Conservation (phyloP, 208 protist species). For the Sergeia podlipaevii region DNA sequence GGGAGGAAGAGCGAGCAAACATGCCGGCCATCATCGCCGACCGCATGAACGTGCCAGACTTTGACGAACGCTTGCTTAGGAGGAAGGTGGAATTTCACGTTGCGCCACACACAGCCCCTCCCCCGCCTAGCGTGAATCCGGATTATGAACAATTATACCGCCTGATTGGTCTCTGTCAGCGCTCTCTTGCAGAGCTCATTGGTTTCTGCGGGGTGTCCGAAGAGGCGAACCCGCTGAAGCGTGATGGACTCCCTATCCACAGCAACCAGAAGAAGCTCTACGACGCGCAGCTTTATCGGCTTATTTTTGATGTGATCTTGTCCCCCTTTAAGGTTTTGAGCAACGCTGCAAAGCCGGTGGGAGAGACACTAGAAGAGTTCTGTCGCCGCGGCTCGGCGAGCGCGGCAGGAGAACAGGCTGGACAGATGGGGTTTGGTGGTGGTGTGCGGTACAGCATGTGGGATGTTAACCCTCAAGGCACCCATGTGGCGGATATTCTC, state of each 20-base stretch:
- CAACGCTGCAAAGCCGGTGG: not conserved
- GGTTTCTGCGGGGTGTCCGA: constrained; percentile 49
- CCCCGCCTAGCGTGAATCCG: constrained; percentile 3
- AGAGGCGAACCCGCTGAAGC: constrained; percentile 41
- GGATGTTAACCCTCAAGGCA: constrained; percentile 2
- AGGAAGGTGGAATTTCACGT: not conserved
- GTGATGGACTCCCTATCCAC: constrained; percentile 47
- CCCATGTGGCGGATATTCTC: constrained; percentile 17
- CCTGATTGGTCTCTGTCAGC: constrained; percentile 43
- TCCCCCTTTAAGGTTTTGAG: constrained; percentile 45
- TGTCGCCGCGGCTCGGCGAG: not conserved
- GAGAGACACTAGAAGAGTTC: not conserved
- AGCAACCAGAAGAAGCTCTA: constrained; percentile 68
- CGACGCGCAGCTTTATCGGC: constrained; percentile 54
- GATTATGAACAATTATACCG: constrained; percentile 26
- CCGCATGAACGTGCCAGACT: constrained; percentile 14
- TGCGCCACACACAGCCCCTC: constrained; percentile 2
- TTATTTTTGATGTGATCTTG: constrained; percentile 72
- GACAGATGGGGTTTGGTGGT: not conserved
- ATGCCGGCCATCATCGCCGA: constrained; percentile 9
- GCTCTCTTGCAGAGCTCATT: constrained; percentile 49
- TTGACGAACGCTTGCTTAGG: constrained; percentile 22
- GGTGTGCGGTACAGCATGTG: constrained; percentile 7
- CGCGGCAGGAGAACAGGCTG: not conserved
- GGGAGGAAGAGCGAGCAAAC: constrained; percentile 6